Evolutionary conservation across 164 flowering plant species (phyloP).

Genomic region (Pachysandra terminalis): DNA sequence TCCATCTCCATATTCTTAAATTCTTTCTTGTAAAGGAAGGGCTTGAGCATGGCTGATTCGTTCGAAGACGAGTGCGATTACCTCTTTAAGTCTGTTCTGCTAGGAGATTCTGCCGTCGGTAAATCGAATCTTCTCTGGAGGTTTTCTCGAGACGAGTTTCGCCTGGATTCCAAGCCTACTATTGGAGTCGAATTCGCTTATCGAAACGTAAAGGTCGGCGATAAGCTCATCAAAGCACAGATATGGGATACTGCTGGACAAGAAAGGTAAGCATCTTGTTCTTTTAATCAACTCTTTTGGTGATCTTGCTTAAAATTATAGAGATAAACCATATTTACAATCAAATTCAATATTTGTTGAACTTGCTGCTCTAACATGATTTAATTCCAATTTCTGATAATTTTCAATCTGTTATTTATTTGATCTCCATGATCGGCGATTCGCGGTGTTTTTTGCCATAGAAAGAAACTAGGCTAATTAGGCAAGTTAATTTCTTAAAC

Average conservation of each 20-base stretch:
- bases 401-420: not conserved
- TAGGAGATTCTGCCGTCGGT: slow-evolving; percentile 72
- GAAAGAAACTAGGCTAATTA: not conserved
- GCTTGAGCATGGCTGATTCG: slow-evolving; percentile 29
- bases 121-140: slow-evolving; percentile 70
- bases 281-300: not conserved
- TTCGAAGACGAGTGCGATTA: slow-evolving; percentile 72
- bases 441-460: not conserved
- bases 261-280: slow-evolving; percentile 44
- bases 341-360: too few relatives aligned
- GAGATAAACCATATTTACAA: not conserved
- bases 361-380: too few relatives aligned
- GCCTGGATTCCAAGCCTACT: slow-evolving; percentile 69
- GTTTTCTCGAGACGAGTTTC: slow-evolving; percentile 48
- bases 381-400: not conserved
- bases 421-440: not conserved
- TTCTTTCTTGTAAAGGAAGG: too few relatives aligned
- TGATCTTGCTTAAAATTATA: not conserved
- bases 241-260: slow-evolving; percentile 88
- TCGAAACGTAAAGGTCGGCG: slow-evolving; percentile 43
- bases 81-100: slow-evolving; percentile 63
- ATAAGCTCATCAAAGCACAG: slow-evolving; percentile 64
- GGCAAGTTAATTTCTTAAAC: too few relatives aligned
- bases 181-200: slow-evolving; percentile 81
- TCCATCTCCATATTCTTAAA: too few relatives aligned